Base-by-base conservation (phyloP, 768 basidiomycete genomes). In the Xerocomellus chrysenteron region DNA sequence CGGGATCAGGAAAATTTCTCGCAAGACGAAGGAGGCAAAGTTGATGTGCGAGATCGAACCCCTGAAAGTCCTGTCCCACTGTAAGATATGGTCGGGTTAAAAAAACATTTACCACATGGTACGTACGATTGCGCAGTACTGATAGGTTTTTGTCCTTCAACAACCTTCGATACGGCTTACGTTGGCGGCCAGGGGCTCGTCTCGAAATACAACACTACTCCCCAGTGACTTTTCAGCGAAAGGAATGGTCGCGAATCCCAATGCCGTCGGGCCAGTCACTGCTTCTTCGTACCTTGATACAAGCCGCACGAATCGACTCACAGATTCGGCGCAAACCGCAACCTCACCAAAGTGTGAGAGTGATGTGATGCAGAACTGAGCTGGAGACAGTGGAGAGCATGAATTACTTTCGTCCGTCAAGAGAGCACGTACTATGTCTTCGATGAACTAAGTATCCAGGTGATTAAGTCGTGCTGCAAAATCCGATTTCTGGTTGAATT, bases 201-300 rank as follows among this genome's bases (percentile, higher is more conserved):
- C 93, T 14, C 74, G 70, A 66, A 94, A 93, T 8, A 86, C 82
- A 16, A 89, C 79, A 3, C 96, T 96, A 53, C 87, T 88, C 10
- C 97, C 96, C 17, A 98, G 75, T 6, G 65, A 56, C 10, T 67
- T 56, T 65, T 72, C 61, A 36, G 72, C 68, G 60, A 87, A 92
- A 17, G 79, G 59, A 24, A 72, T 61, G 46, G 81, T 85, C 1
- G 85, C 83, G 69, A 80, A 91, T 1, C 91, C 92, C 56, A 98
- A 83, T 39, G 81, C 80, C 3, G 94, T 95, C 19, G 78, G 69
- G 0, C 92, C 92, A 17, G 73, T 66, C 2, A 79, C 80, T n/a
- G 86, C 82, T 66, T 97, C 95, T 66, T 98, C 97, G 65, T 94
- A 96, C 43, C 90, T 82, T 12, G 94, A 88, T 3, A 95, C 91